A percentile compares a stretch with the other conserved stretches of the same genome.
Conservation (phyloP, 768 basidiomycete species). For the Naganishia onofrii region DNA sequence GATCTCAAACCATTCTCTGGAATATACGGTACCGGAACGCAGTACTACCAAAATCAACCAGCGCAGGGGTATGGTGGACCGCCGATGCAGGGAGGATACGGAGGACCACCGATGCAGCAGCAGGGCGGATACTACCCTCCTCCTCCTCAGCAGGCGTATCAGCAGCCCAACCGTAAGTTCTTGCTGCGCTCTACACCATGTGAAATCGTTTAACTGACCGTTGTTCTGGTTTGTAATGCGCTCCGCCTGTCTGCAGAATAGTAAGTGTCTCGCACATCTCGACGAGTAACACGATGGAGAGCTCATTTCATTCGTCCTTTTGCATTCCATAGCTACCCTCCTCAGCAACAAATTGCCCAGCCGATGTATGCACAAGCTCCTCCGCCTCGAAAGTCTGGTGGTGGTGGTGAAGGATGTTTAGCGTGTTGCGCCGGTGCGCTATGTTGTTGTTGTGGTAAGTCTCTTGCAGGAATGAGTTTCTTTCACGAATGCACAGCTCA, state of each 20-base stretch:
- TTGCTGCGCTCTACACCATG: no score
- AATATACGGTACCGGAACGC: neutral
- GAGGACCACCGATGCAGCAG: constrained; percentile 12
- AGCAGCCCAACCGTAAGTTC: neutral
- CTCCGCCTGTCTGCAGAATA: neutral
- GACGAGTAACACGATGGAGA: neutral
- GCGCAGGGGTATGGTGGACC: neutral
- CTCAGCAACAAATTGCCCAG: neutral
- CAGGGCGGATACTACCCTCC: constrained; percentile 5
- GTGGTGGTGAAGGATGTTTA: constrained; percentile 6
- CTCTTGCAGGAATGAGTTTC: no score
- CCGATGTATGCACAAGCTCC: neutral
- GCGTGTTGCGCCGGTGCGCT: constrained; percentile 10
- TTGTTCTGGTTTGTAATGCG: neutral
- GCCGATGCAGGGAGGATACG: constrained; percentile 6
- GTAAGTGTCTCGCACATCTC: neutral
- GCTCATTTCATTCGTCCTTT: neutral
- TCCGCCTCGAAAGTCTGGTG: neutral
- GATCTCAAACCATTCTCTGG: neutral
- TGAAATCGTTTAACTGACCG: neutral
- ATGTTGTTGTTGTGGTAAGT: constrained; percentile 8
- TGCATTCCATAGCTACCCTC: neutral
- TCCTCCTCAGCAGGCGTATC: neutral
- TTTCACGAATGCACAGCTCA: neutral
- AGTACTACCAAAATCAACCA: constrained; percentile 1